Evolutionary conservation across 441 rosid genomes (phyloP).

Genomic region (Brassica hybrid): DNA sequence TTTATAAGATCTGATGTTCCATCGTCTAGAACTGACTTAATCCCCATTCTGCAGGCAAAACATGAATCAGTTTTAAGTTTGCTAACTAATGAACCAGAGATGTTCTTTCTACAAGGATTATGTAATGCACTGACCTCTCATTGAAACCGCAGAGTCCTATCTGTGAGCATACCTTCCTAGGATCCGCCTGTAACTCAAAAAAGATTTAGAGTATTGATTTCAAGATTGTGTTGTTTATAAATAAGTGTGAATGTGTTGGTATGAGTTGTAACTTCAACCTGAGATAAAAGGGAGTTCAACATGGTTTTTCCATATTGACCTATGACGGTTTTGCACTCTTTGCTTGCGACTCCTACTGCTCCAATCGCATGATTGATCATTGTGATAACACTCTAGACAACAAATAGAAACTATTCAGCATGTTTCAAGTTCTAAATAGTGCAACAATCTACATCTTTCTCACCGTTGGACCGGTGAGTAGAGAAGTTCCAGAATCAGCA

Average conservation of each 20-base stretch:
- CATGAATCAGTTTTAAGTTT: constrained; percentile 18
- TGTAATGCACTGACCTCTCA: constrained; percentile 39
- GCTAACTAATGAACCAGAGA: background rate
- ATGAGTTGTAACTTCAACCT: constrained; percentile 45
- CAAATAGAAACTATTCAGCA: background rate
- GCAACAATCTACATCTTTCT: background rate
- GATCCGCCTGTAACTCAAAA: constrained; percentile 48
- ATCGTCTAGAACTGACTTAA: constrained; percentile 54
- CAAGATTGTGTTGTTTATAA: background rate
- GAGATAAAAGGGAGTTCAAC: constrained; percentile 52
- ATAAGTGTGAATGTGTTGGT: too few relatives aligned
- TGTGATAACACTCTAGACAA: constrained; percentile 51
- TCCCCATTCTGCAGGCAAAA: constrained; percentile 50
- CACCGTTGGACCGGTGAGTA: constrained; percentile 72
- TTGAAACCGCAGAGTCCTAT: constrained; percentile 55
- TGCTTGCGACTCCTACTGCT: constrained; percentile 64
- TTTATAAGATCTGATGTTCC: constrained; percentile 48
- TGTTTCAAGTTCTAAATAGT: constrained; percentile 20
- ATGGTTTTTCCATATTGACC: constrained; percentile 59
- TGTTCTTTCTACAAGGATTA: background rate
- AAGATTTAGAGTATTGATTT: background rate
- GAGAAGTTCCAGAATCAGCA: constrained; percentile 79
- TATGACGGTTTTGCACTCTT: constrained; percentile 60
- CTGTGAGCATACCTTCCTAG: constrained; percentile 30
- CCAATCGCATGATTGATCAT: constrained; percentile 75